Evolutionary conservation across 106 monocot species (phyloP).

Genomic region (Apostasia shenzhenica): DNA sequence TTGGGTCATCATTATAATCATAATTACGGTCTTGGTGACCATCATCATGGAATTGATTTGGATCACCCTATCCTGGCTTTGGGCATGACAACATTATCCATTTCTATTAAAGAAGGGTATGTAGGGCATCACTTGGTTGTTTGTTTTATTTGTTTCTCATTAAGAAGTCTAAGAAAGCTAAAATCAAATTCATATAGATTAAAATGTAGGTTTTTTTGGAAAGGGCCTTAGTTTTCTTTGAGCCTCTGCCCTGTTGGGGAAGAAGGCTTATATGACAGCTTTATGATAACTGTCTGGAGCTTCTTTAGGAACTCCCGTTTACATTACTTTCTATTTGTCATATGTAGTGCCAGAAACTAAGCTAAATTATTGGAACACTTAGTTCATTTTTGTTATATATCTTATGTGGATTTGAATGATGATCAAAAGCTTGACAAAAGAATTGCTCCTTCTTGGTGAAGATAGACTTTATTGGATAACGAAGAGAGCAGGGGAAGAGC

Average conservation of each 20-base stretch:
- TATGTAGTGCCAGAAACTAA: neutral
- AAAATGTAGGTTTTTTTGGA: too few relatives aligned
- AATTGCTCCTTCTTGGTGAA: slow-evolving; percentile 7
- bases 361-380: neutral
- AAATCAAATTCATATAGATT: too few relatives aligned
- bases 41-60: slow-evolving; percentile 91
- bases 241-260: too few relatives aligned
- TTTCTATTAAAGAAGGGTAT: slow-evolving; percentile 98
- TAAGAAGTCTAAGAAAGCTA: too few relatives aligned
- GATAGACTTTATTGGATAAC: slow-evolving; percentile 90
- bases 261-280: too few relatives aligned
- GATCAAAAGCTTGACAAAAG: slow-evolving; percentile 2
- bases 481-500: slow-evolving; percentile 81
- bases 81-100: slow-evolving; percentile 73
- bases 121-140: slow-evolving; percentile 13
- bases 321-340: slow-evolving; percentile 1
- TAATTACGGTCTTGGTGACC: slow-evolving; percentile 48
- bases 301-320: neutral
- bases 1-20: slow-evolving; percentile 36
- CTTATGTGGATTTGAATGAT: neutral
- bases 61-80: slow-evolving; percentile 83
- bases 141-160: neutral
- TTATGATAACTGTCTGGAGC: neutral
- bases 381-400: neutral
- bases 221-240: too few relatives aligned